Evolutionary conservation across 306 rosid species (phyloP), one percentile per base, ranked within the genome.

Genomic region (Fragaria nilgerrensis): DNA sequence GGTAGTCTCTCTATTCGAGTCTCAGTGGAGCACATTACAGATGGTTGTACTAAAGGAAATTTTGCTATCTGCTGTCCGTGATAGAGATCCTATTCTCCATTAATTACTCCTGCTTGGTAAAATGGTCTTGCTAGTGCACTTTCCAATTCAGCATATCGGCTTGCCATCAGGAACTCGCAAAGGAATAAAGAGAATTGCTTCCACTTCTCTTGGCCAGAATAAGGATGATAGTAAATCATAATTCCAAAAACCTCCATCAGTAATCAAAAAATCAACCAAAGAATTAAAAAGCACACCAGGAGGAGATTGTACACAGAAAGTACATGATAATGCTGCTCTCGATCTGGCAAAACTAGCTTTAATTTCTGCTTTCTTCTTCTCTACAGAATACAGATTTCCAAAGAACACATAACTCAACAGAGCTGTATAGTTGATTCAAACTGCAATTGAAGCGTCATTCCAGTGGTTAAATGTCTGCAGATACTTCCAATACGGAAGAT

Each of bases 21-120:
- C 97, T 79, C 98, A 95, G 65, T 95, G 98, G 98, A 92, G 97
- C 82, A 92, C 97, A 72, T 81, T 95, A 45, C 98, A 92, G 85
- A 95, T 95, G 98, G 97, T 95, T 64, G 94, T 91, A 67, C 74
- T 95, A 77, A 91, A 97, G 82, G 99, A 95, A 82, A 95, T 95
- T 86, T 87, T 95, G 66, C 85, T 95, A 73, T 95, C 97, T 74
- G 97, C 97, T 72, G 89, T 91, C 68, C 94, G n/a, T n/a, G n/a
- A n/a, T n/a, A n/a, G n/a, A n/a, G 99, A 85, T 91, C 97, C 50
- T 91, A 92, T 85, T 95, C 90, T 86, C 99, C 99, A 80, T 81
- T 95, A 74, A 90, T 95, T 62, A 89, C 97, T 74, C 99, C 99
- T 76, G 92, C 87, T 14, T 97, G 93, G 78, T 97, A 95, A 87